A percentile compares a stretch with the other conserved stretches of the same genome.
Evolutionary conservation across 2,329 filamentous ascomycete genomes (phyloP).

Genomic region (Arachnomyces sp.): DNA sequence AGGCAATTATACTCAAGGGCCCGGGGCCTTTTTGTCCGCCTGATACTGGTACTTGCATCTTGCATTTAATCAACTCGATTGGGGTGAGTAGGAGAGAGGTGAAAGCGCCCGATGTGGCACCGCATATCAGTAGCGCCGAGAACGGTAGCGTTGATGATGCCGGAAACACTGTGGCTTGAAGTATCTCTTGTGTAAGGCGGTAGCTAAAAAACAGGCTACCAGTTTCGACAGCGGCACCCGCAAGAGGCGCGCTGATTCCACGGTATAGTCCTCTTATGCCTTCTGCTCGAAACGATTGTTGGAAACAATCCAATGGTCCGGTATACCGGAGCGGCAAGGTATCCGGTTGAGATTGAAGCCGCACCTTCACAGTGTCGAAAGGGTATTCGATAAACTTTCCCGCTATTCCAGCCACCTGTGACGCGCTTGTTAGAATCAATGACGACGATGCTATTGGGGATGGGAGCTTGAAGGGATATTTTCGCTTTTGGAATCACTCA

Average conservation of each 20-base stretch:
- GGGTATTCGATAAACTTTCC: conserved; percentile 98
- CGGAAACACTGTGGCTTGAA: conserved; percentile 58
- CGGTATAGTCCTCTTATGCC: conserved; percentile 80
- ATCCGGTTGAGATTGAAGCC: conserved; percentile 90
- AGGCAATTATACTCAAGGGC: conserved; percentile 63
- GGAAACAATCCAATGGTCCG: conserved; percentile 88
- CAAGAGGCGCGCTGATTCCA: conserved; percentile 82
- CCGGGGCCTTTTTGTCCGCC: conserved; percentile 44
- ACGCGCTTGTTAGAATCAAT: not conserved
- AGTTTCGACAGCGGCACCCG: conserved; percentile 86
- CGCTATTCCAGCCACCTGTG: conserved; percentile 69
- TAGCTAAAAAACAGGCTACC: conserved; percentile 92
- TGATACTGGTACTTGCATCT: conserved; percentile 71
- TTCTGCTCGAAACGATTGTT: conserved; percentile 71
- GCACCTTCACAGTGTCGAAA: conserved; percentile 97
- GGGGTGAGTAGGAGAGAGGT: conserved; percentile 89
- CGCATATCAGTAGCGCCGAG: conserved; percentile 67
- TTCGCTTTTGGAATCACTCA: conserved; percentile 36
- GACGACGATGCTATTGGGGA: not conserved
- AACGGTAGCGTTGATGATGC: conserved; percentile 58
- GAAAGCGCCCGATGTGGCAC: conserved; percentile 78
- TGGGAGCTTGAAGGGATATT: conserved; percentile 1
- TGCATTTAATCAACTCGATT: conserved; percentile 96
- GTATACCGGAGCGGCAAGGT: conserved; percentile 71
- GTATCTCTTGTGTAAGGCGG: conserved; percentile 53